Conservation (phyloP, 2,329 filamentous ascomycete species). For the Clathrospora elynae region DNA sequence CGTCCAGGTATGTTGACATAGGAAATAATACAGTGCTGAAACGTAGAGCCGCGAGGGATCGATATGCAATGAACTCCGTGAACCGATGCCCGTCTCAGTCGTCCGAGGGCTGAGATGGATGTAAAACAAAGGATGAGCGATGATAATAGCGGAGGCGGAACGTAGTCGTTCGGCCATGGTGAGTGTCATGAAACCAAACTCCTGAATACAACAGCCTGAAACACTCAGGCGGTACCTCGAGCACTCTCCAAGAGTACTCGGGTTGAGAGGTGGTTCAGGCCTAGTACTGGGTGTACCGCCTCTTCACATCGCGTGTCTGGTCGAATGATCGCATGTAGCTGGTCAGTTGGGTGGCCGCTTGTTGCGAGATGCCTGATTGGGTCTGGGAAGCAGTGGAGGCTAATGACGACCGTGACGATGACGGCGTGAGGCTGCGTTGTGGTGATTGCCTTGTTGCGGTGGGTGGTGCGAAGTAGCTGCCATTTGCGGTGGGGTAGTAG, state of each 20-base stretch:
- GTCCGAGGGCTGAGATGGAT: slow-evolving; percentile 17
- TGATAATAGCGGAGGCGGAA: slow-evolving; percentile 15
- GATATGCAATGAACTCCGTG: slow-evolving; percentile 34
- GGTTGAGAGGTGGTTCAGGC: neutral
- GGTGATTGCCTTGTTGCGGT: slow-evolving; percentile 35
- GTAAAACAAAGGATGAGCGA: slow-evolving; percentile 14
- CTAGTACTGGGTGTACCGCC: slow-evolving; percentile 47
- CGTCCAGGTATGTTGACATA: slow-evolving; percentile 22
- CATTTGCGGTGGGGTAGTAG: slow-evolving; percentile 43
- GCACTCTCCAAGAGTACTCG: neutral
- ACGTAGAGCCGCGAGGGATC: slow-evolving; percentile 22
- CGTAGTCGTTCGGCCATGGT: slow-evolving; percentile 19
- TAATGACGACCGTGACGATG: slow-evolving; percentile 82
- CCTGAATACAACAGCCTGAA: slow-evolving; percentile 9
- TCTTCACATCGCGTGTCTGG: slow-evolving; percentile 68
- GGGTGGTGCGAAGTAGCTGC: slow-evolving; percentile 48
- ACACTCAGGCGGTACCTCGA: too few relatives aligned
- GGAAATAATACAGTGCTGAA: slow-evolving; percentile 31
- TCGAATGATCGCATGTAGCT: slow-evolving; percentile 90
- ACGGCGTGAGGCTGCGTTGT: slow-evolving; percentile 57
- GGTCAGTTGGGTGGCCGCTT: slow-evolving; percentile 77
- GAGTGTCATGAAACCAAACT: slow-evolving; percentile 28
- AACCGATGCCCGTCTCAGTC: slow-evolving; percentile 20
- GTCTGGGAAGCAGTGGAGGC: slow-evolving; percentile 69
- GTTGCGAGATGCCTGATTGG: slow-evolving; percentile 68